Percentiles rank a stretch among this genome's conserved stretches.
phyloP scores from a whole-genome alignment of 805 yeast species.

The Candida rishiriensis region DNA sequence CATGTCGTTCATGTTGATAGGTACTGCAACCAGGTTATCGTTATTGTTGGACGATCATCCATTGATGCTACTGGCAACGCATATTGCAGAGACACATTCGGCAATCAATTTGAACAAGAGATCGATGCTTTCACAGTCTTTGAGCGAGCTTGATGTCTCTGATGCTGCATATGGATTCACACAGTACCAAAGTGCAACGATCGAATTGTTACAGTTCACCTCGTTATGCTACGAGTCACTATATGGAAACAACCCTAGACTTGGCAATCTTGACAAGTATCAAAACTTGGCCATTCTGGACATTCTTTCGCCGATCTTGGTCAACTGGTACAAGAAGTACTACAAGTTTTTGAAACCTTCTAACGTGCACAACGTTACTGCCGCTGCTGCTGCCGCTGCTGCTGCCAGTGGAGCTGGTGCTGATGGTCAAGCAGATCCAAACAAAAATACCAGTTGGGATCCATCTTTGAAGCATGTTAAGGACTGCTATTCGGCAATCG shows the following conservation, averaged over 20 bases:
- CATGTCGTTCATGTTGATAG: slow-evolving; percentile 92
- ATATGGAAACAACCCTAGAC: slow-evolving; percentile 60
- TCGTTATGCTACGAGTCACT: slow-evolving; percentile 80
- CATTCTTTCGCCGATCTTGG: slow-evolving; percentile 71
- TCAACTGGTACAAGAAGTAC: slow-evolving; percentile 71
- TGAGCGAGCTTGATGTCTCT: slow-evolving; percentile 57
- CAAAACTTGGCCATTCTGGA: slow-evolving; percentile 69
- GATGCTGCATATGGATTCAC: slow-evolving; percentile 47
- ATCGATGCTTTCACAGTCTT: slow-evolving; percentile 70
- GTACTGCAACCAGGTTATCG: slow-evolving; percentile 80
- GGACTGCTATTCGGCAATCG: slow-evolving; percentile 43
- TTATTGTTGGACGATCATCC: slow-evolving; percentile 74
- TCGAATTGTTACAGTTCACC: slow-evolving; percentile 74
- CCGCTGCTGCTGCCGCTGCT: not conserved
- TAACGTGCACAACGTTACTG: slow-evolving; percentile 29
- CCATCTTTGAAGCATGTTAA: slow-evolving; percentile 32
- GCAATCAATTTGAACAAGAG: slow-evolving; percentile 78
- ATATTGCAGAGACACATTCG: slow-evolving; percentile 74
- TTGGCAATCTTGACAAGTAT: slow-evolving; percentile 47
- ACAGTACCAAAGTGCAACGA: slow-evolving; percentile 63
- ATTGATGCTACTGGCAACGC: slow-evolving; percentile 76
- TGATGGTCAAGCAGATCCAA: slow-evolving; percentile 6
- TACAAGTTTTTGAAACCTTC: slow-evolving; percentile 49
- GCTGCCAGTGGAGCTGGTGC: not conserved
- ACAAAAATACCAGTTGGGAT: slow-evolving; percentile 22